Conservation (phyloP, 2,329 filamentous ascomycete genomes). For the Tolypocladium ovalisporum region DNA sequence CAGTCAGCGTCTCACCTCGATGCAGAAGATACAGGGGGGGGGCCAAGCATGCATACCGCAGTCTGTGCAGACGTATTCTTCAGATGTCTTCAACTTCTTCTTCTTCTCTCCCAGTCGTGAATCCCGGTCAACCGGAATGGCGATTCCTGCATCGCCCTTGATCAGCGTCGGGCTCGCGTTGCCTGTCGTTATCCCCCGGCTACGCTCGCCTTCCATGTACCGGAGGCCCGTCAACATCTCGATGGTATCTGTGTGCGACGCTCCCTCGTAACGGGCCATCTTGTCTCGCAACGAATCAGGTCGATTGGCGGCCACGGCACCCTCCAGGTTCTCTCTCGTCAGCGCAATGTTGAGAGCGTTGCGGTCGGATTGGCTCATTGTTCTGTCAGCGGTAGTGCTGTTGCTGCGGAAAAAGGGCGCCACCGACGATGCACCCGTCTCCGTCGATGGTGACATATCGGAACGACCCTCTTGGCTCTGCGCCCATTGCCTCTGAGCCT, state of each 20-base stretch:
- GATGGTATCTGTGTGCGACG: constrained; percentile 73
- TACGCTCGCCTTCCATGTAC: constrained; percentile 82
- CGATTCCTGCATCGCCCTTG: constrained; percentile 76
- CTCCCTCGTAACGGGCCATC: constrained; percentile 70
- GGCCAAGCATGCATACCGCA: constrained; percentile 54
- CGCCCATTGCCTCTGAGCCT: constrained; percentile 49
- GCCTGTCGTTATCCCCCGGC: constrained; percentile 78
- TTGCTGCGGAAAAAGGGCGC: constrained; percentile 18
- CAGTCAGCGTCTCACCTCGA: not conserved
- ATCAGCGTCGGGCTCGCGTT: constrained; percentile 71
- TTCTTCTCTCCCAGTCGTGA: constrained; percentile 66
- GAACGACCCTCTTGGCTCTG: constrained; percentile 47
- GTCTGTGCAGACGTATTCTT: constrained; percentile 93
- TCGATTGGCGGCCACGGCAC: constrained; percentile 51
- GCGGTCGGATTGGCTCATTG: constrained; percentile 58
- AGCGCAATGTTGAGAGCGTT: constrained; percentile 55
- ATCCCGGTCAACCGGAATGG: constrained; percentile 72
- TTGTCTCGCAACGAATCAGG: constrained; percentile 75
- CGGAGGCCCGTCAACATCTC: constrained; percentile 85
- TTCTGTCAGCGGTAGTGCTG: constrained; percentile 21
- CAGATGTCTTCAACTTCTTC: constrained; percentile 70
- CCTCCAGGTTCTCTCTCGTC: constrained; percentile 72
- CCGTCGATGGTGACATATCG: constrained; percentile 40
- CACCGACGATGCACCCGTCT: constrained; percentile 23
- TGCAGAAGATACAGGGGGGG: not conserved